Conservation (phyloP, 2,329 filamentous ascomycete species). For the Ophiocordyceps robertsii region DNA sequence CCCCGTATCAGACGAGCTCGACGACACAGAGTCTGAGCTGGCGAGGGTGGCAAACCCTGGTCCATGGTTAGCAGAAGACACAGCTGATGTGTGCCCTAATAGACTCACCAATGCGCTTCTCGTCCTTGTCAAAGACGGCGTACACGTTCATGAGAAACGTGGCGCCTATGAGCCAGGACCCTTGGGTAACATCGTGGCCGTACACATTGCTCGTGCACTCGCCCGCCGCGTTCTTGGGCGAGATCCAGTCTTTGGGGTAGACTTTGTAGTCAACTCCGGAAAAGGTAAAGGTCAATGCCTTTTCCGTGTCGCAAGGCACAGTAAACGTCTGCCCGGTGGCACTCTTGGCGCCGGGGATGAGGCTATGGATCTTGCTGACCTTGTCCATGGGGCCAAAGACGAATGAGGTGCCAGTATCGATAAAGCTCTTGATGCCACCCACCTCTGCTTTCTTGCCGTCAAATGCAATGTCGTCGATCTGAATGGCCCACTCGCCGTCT, state of each 20-base stretch:
- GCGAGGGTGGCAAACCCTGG: conserved; percentile 5
- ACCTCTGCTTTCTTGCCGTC: conserved; percentile 45
- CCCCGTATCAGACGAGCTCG: neutral
- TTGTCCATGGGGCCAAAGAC: conserved; percentile 57
- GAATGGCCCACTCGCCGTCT: conserved; percentile 58
- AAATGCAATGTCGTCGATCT: conserved; percentile 51
- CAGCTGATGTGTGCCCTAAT: too few species aligned
- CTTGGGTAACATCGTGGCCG: conserved; percentile 51
- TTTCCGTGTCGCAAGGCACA: conserved; percentile 58
- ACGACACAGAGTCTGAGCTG: neutral
- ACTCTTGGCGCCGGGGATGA: conserved; percentile 47
- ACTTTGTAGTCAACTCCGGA: conserved; percentile 54
- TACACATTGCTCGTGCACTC: conserved; percentile 61
- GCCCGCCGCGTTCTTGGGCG: conserved; percentile 26
- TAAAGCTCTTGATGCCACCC: conserved; percentile 48
- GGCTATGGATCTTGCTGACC: conserved; percentile 51
- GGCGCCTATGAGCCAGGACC: conserved; percentile 70
- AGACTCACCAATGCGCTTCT: conserved; percentile 45
- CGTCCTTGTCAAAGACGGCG: conserved; percentile 66
- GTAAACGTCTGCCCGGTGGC: conserved; percentile 50
- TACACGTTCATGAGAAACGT: conserved; percentile 87
- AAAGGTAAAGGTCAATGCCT: conserved; percentile 51
- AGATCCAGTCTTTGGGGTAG: conserved; percentile 58
- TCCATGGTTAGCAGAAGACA: neutral
- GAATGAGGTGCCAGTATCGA: conserved; percentile 76